Base-by-base conservation (phyloP, 495 filamentous ascomycete genomes). In the Tuber melanosporum region DNA sequence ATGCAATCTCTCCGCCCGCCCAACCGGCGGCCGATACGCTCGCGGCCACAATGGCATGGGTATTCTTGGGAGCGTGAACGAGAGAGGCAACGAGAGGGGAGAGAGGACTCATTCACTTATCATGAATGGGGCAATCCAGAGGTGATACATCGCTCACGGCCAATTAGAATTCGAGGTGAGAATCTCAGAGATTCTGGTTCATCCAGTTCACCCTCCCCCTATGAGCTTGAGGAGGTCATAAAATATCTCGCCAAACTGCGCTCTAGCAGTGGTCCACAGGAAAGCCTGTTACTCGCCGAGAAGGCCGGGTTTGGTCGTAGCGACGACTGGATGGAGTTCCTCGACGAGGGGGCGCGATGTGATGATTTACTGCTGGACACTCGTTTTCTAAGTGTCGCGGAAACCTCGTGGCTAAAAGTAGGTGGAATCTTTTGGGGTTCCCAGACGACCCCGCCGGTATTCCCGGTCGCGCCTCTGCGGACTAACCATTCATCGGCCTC, bases 311-410 rank as follows among this genome's bases (percentile, higher is more conserved):
- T 88, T 72, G 79, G 84, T 77, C 87, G 71, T 80, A 87, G 81
- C 82, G 87, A 83, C 84, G 87, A 70, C 86, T 88, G 78, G 86
- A 88, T 74, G 84, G 84, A 71, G 62, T 85, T 86, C 15, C 78
- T 85, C 26, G 86, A 87, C 76, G 85, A 88, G 69, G 85, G 88
- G 42, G 71, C 73, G 39, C 75, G 49, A 72, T 83, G 72, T 77
- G 86, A 87, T 41, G 91, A 93, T 79, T 90, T 92, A 73, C 85
- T 93, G 19, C 83, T 91, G 6, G 88, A 92, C 75, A 89, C 87
- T 20, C 80, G 83, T 15, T 86, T 83, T 45, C 86, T 93, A 22
- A 84, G 86, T 36, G 87, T 88, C 8, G 83, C 90, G 1, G 79
- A 87, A 70, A 90, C 88, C 79, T 92, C 91, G 44, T 92, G 90